Evolutionary conservation across 2,329 filamentous ascomycete species (phyloP).

Genomic region (Neonectria coccinea): DNA sequence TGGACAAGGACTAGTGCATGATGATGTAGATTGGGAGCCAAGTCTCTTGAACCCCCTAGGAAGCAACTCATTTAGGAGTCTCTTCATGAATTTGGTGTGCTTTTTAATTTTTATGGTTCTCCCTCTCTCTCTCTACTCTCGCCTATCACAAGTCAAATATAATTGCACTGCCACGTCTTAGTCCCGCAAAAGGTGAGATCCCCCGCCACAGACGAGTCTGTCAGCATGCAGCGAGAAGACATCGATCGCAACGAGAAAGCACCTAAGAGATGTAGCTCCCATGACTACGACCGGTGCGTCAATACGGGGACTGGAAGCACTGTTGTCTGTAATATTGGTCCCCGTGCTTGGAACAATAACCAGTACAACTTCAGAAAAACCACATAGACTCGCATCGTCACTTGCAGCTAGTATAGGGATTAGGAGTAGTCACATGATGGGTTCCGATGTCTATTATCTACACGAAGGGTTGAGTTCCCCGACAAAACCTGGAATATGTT

Average conservation of each 20-base stretch:
- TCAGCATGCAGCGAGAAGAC: not conserved
- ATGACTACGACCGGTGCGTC: not conserved
- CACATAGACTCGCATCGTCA: not conserved
- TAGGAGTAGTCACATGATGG: too few species aligned
- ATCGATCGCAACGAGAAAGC: not conserved
- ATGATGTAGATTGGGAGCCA: too few species aligned
- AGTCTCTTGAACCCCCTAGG: too few species aligned
- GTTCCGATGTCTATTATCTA: too few species aligned
- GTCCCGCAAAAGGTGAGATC: too few species aligned
- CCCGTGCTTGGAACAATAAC: not conserved
- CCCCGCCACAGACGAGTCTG: too few species aligned
- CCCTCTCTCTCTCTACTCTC: too few species aligned
- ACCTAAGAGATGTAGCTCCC: not conserved
- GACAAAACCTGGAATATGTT: constrained; percentile 9
- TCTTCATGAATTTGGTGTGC: too few species aligned
- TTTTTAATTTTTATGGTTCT: too few species aligned
- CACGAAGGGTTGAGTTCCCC: not conserved
- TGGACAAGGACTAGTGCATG: not conserved
- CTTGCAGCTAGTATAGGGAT: not conserved
- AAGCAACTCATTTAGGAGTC: too few species aligned
- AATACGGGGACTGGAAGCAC: not conserved
- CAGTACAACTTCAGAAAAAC: not conserved
- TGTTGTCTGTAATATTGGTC: not conserved
- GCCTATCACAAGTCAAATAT: too few species aligned
- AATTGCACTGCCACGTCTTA: too few species aligned